Evolutionary conservation across 345 rosid species (phyloP).

Genomic region (Isatis tinctoria): DNA sequence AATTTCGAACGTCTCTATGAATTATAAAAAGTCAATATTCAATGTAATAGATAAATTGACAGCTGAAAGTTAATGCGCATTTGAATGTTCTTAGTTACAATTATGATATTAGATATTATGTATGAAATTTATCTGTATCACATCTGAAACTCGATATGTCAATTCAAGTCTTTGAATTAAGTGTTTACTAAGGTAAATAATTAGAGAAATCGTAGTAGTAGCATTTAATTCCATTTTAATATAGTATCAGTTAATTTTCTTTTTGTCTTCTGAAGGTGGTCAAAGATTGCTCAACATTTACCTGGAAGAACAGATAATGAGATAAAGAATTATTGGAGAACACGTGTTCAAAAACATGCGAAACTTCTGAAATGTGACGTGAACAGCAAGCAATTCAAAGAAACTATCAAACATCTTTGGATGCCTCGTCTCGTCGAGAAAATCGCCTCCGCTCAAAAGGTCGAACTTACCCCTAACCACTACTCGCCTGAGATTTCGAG

Average conservation of each 20-base stretch:
- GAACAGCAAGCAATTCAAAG: conserved; percentile 53
- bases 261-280: conserved; percentile 43
- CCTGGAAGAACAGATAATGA: conserved; percentile 81
- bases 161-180: not conserved
- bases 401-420: conserved; percentile 43
- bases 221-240: not conserved
- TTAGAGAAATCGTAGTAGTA: not conserved
- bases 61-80: not conserved
- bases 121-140: not conserved
- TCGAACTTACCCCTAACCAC: not conserved
- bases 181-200: not conserved
- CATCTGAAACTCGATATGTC: not conserved
- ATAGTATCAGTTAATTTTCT: not conserved
- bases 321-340: conserved; percentile 79
- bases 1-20: conserved; percentile 1
- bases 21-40: not conserved
- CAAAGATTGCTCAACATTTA: conserved; percentile 66
- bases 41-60: not conserved
- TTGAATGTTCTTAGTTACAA: not conserved
- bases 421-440: conserved; percentile 42
- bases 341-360: conserved; percentile 67
- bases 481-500: conserved; percentile 4
- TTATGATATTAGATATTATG: not conserved
- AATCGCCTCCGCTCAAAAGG: not conserved
- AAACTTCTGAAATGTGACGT: conserved; percentile 52